These are phyloP conservation scores for Ceratocystis ficicola DNA, from an alignment of 2,329 filamentous ascomycete genomes.

Conservation along the genomic window DNA sequence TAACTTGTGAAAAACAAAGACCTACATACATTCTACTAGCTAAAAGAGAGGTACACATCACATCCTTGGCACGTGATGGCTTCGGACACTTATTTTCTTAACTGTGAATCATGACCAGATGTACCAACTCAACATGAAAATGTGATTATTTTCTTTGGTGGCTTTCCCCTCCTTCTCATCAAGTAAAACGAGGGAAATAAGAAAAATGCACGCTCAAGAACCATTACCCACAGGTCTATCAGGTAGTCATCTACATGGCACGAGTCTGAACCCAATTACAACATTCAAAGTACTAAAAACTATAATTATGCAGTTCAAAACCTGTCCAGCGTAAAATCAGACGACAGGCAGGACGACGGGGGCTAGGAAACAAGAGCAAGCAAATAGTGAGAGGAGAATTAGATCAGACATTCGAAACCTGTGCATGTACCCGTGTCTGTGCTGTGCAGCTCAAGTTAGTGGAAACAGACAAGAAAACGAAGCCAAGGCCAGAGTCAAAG, in stretches of 20 bases:
- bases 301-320: not conserved
- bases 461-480: not conserved
- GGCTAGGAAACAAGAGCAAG: not conserved
- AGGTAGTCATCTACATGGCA: not conserved
- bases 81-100: not conserved
- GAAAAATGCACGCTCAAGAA: not conserved
- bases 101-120: not conserved
- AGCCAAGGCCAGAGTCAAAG: not conserved
- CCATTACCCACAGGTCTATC: not conserved
- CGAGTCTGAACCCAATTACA: not conserved
- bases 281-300: slow-evolving; percentile 4
- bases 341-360: slow-evolving; percentile 4
- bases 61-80: not conserved
- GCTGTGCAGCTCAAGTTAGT: not conserved
- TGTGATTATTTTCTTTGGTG: not conserved
- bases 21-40: no score
- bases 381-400: not conserved
- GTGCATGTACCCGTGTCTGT: not conserved
- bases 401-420: not conserved
- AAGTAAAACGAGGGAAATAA: not conserved
- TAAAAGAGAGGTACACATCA: no score
- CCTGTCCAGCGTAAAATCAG: slow-evolving; percentile 4
- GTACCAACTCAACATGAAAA: not conserved
- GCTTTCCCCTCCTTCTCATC: not conserved
- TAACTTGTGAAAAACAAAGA: not conserved